Conservation (phyloP, 2,329 filamentous ascomycete species). For the Berkeleyomyces rouxiae region DNA sequence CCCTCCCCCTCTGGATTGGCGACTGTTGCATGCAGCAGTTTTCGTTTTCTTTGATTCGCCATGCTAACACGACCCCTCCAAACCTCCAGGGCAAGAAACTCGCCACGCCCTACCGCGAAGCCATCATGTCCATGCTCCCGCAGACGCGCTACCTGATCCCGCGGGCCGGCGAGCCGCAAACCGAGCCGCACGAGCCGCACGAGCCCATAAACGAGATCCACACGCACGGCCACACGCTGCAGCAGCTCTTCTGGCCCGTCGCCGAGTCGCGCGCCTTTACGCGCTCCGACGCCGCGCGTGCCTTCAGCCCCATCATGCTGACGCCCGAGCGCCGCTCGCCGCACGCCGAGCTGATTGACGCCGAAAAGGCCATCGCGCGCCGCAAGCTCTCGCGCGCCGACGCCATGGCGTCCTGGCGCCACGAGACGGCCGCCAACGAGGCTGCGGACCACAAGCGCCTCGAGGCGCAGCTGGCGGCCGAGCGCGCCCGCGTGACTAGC, state of each 20-base stretch:
- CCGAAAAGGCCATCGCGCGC: conserved; percentile 32
- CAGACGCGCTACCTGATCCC: conserved; percentile 33
- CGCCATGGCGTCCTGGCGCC: conserved; percentile 2
- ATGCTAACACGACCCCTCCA: conserved; percentile 16
- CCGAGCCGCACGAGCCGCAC: conserved; percentile 23
- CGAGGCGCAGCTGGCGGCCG: conserved; percentile 19
- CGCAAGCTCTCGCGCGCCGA: conserved; percentile 18
- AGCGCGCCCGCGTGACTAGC: conserved; percentile 26
- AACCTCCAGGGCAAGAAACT: conserved; percentile 51
- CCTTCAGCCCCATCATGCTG: conserved; percentile 43
- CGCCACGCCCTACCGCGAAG: conserved; percentile 58
- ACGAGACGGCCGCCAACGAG: neutral
- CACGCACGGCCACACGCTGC: conserved; percentile 42
- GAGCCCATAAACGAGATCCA: conserved; percentile 50
- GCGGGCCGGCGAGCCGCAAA: neutral
- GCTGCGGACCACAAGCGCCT: conserved; percentile 16
- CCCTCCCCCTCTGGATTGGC: conserved; percentile 5
- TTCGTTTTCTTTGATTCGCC: neutral
- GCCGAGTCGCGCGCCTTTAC: conserved; percentile 48
- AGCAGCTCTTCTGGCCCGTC: conserved; percentile 48
- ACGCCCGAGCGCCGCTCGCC: conserved; percentile 45
- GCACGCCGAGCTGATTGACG: conserved; percentile 42
- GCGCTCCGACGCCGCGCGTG: conserved; percentile 46
- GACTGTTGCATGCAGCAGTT: conserved; percentile 2
- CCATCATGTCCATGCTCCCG: conserved; percentile 67